Evolutionary conservation across 2,329 filamentous ascomycete genomes (phyloP).

Genomic region (Cadophora sp.): DNA sequence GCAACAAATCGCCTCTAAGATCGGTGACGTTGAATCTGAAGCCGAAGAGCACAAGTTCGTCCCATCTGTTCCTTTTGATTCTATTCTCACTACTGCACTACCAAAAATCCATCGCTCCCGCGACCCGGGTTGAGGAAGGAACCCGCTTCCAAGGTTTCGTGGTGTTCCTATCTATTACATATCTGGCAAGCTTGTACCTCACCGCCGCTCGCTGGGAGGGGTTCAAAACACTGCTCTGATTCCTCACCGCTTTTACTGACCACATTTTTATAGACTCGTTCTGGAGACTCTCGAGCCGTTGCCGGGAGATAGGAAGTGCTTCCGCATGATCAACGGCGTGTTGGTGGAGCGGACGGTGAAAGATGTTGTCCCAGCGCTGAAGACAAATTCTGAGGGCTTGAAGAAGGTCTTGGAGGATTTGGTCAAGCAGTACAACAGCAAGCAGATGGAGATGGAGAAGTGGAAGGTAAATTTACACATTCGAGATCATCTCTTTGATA

Average conservation of each 20-base stretch:
- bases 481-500: background rate
- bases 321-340: slow-evolving; percentile 98
- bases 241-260: slow-evolving; percentile 48
- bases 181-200: slow-evolving; percentile 17
- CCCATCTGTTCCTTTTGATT: slow-evolving; percentile 16
- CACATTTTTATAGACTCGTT: slow-evolving; percentile 71
- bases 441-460: slow-evolving; percentile 94
- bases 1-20: slow-evolving; percentile 93
- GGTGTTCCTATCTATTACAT: slow-evolving; percentile 1
- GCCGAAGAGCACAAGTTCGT: slow-evolving; percentile 96
- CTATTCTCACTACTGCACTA: slow-evolving; percentile 8
- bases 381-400: slow-evolving; percentile 92
- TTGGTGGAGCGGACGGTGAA: slow-evolving; percentile 92
- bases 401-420: slow-evolving; percentile 94
- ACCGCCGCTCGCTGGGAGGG: slow-evolving; percentile 7
- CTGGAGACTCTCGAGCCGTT: slow-evolving; percentile 89
- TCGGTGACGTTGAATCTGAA: slow-evolving; percentile 97
- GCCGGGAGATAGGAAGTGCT: slow-evolving; percentile 88
- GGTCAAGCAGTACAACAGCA: slow-evolving; percentile 93
- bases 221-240: background rate
- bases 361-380: slow-evolving; percentile 88
- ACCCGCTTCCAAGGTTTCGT: slow-evolving; percentile 17
- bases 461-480: slow-evolving; percentile 81
- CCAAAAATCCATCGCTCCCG: background rate
- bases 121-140: background rate